Evolutionary conservation across 345 rosid genomes (phyloP).

Genomic region (Linum usitatissimum): DNA sequence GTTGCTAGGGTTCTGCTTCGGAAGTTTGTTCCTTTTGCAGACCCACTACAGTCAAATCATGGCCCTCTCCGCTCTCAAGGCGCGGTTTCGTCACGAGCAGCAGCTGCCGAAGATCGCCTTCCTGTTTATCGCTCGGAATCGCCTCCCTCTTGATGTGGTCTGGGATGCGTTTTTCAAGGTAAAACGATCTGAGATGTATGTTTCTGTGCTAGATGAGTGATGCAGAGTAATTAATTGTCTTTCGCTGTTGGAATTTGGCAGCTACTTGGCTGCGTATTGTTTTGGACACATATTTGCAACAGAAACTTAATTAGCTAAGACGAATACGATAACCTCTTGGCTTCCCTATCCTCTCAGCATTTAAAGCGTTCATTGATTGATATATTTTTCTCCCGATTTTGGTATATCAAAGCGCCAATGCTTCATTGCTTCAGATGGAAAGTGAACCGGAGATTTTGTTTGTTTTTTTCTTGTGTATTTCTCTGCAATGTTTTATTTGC

Average conservation of each 20-base stretch:
- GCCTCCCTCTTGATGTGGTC: slow-evolving; percentile 68
- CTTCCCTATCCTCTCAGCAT: no score
- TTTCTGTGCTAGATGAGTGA: background rate
- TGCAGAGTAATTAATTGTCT: no score
- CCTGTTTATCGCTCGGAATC: slow-evolving; percentile 76
- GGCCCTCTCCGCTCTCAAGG: slow-evolving; percentile 27
- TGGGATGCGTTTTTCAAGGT: slow-evolving; percentile 89
- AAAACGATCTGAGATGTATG: background rate
- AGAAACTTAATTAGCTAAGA: no score
- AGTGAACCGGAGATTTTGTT: background rate
- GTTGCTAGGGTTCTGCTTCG: slow-evolving; percentile 44
- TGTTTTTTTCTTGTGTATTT: background rate
- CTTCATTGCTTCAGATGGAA: background rate
- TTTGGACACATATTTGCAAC: no score
- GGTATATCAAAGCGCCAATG: background rate
- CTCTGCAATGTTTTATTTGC: no score
- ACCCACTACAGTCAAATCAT: slow-evolving; percentile 39
- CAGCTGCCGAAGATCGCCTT: slow-evolving; percentile 62
- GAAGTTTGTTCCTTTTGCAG: slow-evolving; percentile 52
- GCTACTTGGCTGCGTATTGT: no score
- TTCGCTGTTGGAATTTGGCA: no score
- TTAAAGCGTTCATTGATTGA: no score
- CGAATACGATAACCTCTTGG: no score
- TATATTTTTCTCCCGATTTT: no score
- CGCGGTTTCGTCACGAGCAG: slow-evolving; percentile 24